Evolutionary conservation across 176 grass and related monocot species (phyloP).

Genomic region (Rhynchospora pubera): DNA sequence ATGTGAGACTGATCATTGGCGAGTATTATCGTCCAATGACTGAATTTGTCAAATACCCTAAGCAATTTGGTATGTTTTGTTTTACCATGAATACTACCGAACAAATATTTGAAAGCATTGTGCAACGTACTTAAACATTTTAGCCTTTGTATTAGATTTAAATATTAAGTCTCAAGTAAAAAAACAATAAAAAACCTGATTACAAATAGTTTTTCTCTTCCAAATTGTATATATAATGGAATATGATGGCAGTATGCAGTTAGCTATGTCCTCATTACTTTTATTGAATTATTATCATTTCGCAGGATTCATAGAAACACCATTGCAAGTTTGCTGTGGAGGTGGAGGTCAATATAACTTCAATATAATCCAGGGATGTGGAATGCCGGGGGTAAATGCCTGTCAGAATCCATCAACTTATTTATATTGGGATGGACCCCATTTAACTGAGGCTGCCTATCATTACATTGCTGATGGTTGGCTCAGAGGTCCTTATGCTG

Average conservation of each 20-base stretch:
- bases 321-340: slow-evolving; percentile 7
- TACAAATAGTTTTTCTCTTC: too few relatives aligned
- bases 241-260: too few relatives aligned
- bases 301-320: slow-evolving; percentile 5
- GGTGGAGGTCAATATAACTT: neutral
- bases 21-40: slow-evolving; percentile 21
- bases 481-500: slow-evolving; percentile 27
- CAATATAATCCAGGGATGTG: neutral
- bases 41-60: slow-evolving; percentile 11
- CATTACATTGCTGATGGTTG: slow-evolving; percentile 3
- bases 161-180: neutral
- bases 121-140: neutral
- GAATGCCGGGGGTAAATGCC: neutral
- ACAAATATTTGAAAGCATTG: neutral
- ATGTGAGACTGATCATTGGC: neutral
- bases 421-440: neutral
- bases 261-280: neutral
- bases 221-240: too few relatives aligned
- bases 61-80: slow-evolving; percentile 20
- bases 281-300: neutral
- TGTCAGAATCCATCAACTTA: neutral
- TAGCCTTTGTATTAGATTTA: neutral
- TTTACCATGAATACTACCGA: neutral
- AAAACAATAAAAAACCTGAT: too few relatives aligned
- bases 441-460: slow-evolving; percentile 12